Conservation (phyloP, 768 basidiomycete species). For the Termitomyces sp. region DNA sequence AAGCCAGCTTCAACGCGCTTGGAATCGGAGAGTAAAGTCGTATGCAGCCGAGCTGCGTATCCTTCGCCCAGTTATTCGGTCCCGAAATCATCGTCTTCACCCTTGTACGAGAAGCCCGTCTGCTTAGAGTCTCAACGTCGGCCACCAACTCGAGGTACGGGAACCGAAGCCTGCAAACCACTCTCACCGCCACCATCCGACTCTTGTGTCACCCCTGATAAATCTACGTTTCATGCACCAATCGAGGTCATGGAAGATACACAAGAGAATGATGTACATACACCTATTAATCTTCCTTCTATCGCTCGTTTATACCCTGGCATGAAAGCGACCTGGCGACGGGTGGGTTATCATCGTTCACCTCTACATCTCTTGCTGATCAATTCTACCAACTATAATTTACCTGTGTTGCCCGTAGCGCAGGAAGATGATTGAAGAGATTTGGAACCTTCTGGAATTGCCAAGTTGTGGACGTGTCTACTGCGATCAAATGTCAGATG, state of each 20-base stretch:
- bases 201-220: background rate
- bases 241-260: background rate
- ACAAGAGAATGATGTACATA: background rate
- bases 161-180: background rate
- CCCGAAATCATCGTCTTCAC: conserved; percentile 1
- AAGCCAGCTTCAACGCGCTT: background rate
- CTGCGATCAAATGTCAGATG: conserved; percentile 5
- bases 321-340: conserved; percentile 6
- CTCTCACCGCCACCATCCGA: conserved; percentile 12
- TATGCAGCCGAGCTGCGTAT: conserved; percentile 1
- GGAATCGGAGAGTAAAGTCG: background rate
- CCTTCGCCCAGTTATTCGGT: conserved; percentile 14
- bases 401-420: conserved; percentile 9
- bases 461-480: conserved; percentile 18
- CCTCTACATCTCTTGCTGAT: background rate
- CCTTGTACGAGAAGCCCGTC: background rate
- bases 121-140: background rate
- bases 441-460: conserved; percentile 14
- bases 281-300: background rate
- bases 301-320: conserved; percentile 8
- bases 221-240: background rate
- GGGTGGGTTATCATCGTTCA: background rate
- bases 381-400: background rate
- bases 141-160: background rate
- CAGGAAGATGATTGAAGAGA: conserved; percentile 8